Base-by-base conservation (phyloP, 2,329 filamentous ascomycete genomes). In the Metarhizium guizhouense region DNA sequence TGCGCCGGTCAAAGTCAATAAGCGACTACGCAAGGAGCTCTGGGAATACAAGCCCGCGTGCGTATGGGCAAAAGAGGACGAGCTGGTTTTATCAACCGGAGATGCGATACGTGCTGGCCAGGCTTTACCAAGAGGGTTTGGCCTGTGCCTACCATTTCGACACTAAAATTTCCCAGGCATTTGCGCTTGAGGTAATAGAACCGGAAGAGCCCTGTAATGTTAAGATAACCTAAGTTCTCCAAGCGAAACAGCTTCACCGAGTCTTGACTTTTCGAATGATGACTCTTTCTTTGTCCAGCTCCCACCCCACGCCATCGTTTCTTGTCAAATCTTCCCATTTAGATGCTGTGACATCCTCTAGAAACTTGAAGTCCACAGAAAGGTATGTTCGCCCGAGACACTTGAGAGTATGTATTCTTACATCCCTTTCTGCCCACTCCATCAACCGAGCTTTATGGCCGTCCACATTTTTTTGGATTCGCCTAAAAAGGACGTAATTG, bases 331-430 rank as follows among this genome's bases (percentile, higher is more conserved):
- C 82, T 11, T 82, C 76, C 91, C 93, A 99, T n/a, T 72, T 75
- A 62, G 81, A 76, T 51, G 83, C 84, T 4, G 87, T 80, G 56
- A 82, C 79, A 65, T 77, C 79, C 71, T 94, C 88, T 52, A 96
- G 72, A 68, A 86, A 90, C 3, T 67, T 67, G 57, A 80, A 70
- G 54, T 90, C 88, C 8, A 90, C 85, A 20, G 74, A 82, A 60
- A 96, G 72, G 69, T 99, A 99, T 4, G 86, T 81, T 65, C 85
- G 82, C 1, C 90, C 91, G 54, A 97, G 81, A 67, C 91, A 94
- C 74, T 96, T 95, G 62, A 97, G 75, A 38, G 88, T 84, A 70
- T 92, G 87, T 61, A 83, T 76, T 62, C 87, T 78, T 66, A 96
- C 78, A n/a, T 81, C 78, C 29, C 84, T 81, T 62, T 90, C 88